phyloP scores from a whole-genome alignment of 768 basidiomycete species.

The Boletus vermiculosoides region DNA sequence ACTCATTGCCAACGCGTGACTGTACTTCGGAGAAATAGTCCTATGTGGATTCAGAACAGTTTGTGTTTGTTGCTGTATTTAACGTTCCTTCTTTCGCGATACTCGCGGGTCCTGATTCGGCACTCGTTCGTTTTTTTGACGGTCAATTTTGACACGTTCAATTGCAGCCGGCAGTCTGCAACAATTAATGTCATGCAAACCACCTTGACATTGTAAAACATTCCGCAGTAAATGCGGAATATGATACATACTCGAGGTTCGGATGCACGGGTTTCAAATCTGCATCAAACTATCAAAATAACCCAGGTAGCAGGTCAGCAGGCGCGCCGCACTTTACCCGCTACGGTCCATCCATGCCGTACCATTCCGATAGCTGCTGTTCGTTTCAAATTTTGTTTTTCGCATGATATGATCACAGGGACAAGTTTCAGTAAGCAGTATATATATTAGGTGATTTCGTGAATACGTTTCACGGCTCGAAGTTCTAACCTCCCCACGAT shows the following conservation, averaged over 20 bases:
- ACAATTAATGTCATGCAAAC: not conserved
- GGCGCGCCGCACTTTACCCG: conserved; percentile 1
- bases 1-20: not conserved
- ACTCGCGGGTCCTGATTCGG: not conserved
- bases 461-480: not conserved
- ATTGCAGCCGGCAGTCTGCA: not conserved
- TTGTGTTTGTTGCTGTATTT: too few relatives aligned
- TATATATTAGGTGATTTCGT: conserved; percentile 8
- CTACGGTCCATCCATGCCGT: not conserved
- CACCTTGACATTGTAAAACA: not conserved
- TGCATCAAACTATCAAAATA: not conserved
- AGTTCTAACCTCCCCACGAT: conserved; percentile 14
- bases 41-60: too few relatives aligned
- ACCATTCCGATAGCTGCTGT: not conserved
- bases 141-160: not conserved
- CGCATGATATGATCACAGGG: conserved; percentile 5
- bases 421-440: not conserved
- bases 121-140: not conserved
- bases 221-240: not conserved
- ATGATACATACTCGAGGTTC: not conserved
- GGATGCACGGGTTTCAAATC: not conserved
- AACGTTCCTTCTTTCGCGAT: too few relatives aligned
- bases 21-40: too few relatives aligned
- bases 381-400: not conserved
- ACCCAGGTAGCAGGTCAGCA: conserved; percentile 9